These are phyloP conservation scores for Leonotis leonurus DNA, from an alignment of 257 asterid species.

Conservation along the genomic window DNA sequence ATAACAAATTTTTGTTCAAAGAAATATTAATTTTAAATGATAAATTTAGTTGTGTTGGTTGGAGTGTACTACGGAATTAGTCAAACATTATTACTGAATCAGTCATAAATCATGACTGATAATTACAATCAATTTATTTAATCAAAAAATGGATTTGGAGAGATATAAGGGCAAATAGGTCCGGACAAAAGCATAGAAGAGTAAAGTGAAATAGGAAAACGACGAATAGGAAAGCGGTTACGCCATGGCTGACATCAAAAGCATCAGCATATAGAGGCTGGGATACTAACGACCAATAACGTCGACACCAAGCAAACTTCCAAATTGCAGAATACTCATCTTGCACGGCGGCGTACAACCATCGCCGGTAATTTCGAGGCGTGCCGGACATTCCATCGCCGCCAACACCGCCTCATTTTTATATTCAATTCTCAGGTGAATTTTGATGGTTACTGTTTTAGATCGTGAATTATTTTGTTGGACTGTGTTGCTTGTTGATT, in stretches of 20 bases:
- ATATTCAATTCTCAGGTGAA: conserved; percentile 20
- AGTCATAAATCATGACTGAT: background rate
- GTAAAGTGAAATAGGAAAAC: background rate
- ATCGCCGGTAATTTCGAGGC: conserved; percentile 24
- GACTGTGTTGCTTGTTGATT: conserved; percentile 2
- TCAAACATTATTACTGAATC: background rate
- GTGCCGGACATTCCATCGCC: conserved; percentile 5
- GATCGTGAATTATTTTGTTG: conserved; percentile 1
- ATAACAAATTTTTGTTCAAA: too few species aligned
- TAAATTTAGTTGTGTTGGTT: too few species aligned
- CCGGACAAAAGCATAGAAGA: background rate
- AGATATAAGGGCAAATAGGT: background rate
- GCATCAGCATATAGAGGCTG: background rate
- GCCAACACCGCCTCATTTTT: conserved; percentile 3
- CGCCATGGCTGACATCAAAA: conserved; percentile 13
- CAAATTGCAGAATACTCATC: background rate
- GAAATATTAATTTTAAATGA: too few species aligned
- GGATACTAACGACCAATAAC: conserved; percentile 5
- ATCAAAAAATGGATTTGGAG: background rate
- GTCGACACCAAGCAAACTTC: conserved; percentile 17
- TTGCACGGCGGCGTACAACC: conserved; percentile 19
- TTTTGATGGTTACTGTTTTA: background rate
- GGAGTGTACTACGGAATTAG: too few species aligned
- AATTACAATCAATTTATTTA: background rate
- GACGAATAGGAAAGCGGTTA: conserved; percentile 12